Evolutionary conservation across 768 basidiomycete genomes (phyloP), one percentile per base, ranked within the genome.

Genomic region (Candolleomyces aberdarensis): DNA sequence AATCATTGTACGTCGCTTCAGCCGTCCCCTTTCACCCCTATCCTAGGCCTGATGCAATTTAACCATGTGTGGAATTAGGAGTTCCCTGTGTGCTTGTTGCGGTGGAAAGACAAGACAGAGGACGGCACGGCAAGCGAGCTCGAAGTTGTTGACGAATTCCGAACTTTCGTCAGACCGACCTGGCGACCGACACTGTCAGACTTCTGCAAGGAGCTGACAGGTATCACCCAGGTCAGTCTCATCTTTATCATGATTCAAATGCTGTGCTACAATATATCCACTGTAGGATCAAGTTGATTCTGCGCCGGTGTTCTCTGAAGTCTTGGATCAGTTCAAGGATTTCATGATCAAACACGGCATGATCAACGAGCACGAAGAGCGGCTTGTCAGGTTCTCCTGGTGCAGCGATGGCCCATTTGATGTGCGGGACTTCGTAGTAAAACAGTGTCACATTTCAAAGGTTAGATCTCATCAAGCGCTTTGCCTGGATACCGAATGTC

Each of bases 181-280:
- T 98, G 94, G 93, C 78, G 83, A 48, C 94, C 96, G 0, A 78
- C 74, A 56, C 80, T 99, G 7, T 88, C 92, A 7, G 74, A 81
- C 3, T 99, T 97, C 71, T 98, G 96, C 72, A 93, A 81, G 19
- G 74, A 84, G 40, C 79, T 99, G 50, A 99, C 96, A 10, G 94
- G 95, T 17, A 95, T 99, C 60, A 88, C 87, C 2, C 96, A 99
- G 80, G 96, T 96, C 44, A 32, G 26, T 17, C 44, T 57, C n/a
- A 46, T 56, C 47, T 17, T 39, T 53, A 40, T 20, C 48, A 44
- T 13, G 10, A 11, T 15, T 5, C 54, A 56, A 39, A 52, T 19
- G 15, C 8, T 36, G 36, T 36, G 36, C 6, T 39, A 17, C 55
- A 13, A 29, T 8, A 41, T 48, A 43, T 57, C 36, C 26, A 29